Percentiles rank a stretch among this genome's conserved stretches.
Conservation (phyloP, 179 eudicot genomes). For the Patellifolia procumbens region DNA sequence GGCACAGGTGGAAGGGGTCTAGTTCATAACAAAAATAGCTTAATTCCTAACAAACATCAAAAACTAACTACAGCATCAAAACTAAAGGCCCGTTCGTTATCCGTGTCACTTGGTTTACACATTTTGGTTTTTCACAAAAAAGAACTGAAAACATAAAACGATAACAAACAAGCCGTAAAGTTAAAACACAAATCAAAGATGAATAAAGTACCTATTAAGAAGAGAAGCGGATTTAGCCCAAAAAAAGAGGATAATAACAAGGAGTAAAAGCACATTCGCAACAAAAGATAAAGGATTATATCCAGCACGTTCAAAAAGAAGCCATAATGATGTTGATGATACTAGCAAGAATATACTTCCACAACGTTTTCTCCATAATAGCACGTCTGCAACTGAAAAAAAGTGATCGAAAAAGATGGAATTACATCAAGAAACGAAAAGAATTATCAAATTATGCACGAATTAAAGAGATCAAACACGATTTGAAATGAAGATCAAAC, state of each 20-base stretch:
- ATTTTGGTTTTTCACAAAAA: too few relatives aligned
- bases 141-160: too few relatives aligned
- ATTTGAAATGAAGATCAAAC: slow-evolving; percentile 8
- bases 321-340: slow-evolving; percentile 65
- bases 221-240: slow-evolving; percentile 96
- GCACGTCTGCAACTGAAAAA: slow-evolving; percentile 72
- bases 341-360: slow-evolving; percentile 46
- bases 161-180: too few relatives aligned
- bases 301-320: slow-evolving; percentile 67
- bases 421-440: background rate
- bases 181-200: background rate
- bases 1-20: slow-evolving; percentile 97
- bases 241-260: slow-evolving; percentile 74
- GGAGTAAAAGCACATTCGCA: slow-evolving; percentile 66
- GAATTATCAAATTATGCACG: background rate
- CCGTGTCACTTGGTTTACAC: too few relatives aligned
- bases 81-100: too few relatives aligned
- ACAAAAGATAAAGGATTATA: slow-evolving; percentile 63
- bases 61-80: background rate
- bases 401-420: background rate
- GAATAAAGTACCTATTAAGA: slow-evolving; percentile 60
- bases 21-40: slow-evolving; percentile 6
- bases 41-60: background rate
- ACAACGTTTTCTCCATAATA: slow-evolving; percentile 70
- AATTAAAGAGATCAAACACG: slow-evolving; percentile 6